Evolutionary conservation across 169 alveolate genomes (phyloP).

Genomic region (Plasmodium coatneyi): DNA sequence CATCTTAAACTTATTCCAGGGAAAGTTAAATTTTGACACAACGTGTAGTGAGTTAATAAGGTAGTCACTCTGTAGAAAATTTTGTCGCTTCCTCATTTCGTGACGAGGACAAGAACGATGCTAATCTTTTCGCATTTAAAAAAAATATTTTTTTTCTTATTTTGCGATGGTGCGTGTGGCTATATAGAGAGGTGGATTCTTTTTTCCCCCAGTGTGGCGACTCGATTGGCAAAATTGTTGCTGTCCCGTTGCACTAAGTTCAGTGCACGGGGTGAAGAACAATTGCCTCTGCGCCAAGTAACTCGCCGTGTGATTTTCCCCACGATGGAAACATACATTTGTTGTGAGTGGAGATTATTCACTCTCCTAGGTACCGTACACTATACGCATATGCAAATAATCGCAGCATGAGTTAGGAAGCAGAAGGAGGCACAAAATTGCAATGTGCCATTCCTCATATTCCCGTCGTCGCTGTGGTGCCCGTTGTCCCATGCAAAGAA

Average conservation of each 20-base stretch:
- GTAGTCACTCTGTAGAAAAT: background rate
- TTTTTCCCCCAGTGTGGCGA: background rate
- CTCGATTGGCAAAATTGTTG: background rate
- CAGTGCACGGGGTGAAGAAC: background rate
- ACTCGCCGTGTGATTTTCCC: background rate
- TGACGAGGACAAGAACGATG: background rate
- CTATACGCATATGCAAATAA: background rate
- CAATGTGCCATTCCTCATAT: background rate
- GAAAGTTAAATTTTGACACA: background rate
- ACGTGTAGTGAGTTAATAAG: background rate
- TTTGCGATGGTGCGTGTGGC: background rate
- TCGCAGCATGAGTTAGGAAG: background rate
- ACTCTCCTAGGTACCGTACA: background rate
- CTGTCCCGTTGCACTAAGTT: background rate
- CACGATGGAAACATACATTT: background rate
- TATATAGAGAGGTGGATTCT: background rate
- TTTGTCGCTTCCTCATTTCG: background rate
- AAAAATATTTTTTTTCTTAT: too few species aligned
- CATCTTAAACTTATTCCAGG: background rate
- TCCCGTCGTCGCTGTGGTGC: background rate
- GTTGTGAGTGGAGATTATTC: background rate
- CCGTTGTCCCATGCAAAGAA: background rate
- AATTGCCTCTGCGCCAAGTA: background rate
- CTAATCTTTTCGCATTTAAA: background rate
- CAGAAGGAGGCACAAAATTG: background rate